Base-by-base conservation (phyloP, 2,329 filamentous ascomycete genomes). In the Chalaropsis ovoidea region DNA sequence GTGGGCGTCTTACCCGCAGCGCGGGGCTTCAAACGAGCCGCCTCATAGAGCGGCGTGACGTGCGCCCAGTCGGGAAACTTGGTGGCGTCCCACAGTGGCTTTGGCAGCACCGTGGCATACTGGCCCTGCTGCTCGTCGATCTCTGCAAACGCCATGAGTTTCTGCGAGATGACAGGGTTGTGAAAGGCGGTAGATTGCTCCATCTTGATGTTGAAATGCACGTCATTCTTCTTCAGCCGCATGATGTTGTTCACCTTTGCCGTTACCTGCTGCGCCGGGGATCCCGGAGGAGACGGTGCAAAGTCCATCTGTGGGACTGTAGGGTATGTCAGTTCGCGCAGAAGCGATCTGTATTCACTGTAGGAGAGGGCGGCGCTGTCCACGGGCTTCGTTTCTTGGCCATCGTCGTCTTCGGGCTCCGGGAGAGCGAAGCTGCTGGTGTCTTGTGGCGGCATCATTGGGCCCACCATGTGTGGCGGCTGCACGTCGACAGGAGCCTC, bases 121-220 rank as follows among this genome's bases (percentile, higher is more conserved):
- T 89, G 86, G 76, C 24, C 85, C 78, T 70, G 72, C 10, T 22
- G 61, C 1, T 67, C 73, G 41, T 65, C 64, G 60, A 79, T 70
- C 24, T 74, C 77, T 8, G 86, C 85, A 75, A 90, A 92, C 27
- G 78, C 80, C 77, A 90, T 80, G 65, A 93, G 78, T 75, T 89
- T 90, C 68, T 87, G 84, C 74, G 85, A 82, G 64, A 92, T 77
- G 52, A 81, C 82, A 1, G 89, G 89, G 72, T 93, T 93, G 63
- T 83, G 82, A 67, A 92, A 77, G 7, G 87, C 83, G 0, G 82
- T 76, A 0, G 86, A 88, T 66, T 81, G 80, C 43, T 87, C 82
- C 8, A 94, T 77, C 68, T 87, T 86, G 70, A 84, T 79, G 73
- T 94, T 92, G 79, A 93, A 93, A 75, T 94, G 89, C 17, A 86